Conservation (phyloP, 257 asterid species). For the Primulina eburnea region DNA sequence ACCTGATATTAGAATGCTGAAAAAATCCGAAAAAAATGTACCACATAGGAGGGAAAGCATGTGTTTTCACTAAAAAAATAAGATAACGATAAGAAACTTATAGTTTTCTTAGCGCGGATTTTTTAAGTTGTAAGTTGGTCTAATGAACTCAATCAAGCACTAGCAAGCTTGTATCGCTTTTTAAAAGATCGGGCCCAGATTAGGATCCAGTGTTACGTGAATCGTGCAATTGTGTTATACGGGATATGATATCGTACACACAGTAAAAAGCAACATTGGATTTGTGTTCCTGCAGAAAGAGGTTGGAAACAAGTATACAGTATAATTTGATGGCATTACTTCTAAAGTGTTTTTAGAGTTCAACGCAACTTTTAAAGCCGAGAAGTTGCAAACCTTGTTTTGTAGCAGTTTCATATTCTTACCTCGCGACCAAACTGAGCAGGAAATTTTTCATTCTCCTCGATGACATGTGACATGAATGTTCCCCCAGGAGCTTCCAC, state of each 20-base stretch:
- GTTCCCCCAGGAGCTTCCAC: slow-evolving; percentile 88
- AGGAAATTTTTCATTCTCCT: slow-evolving; percentile 83
- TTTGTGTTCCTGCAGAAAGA: background rate
- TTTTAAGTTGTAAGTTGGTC: background rate
- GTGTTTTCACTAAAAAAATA: background rate
- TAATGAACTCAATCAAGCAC: background rate
- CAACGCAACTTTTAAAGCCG: background rate
- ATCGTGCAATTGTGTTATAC: background rate
- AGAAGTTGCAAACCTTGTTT: slow-evolving; percentile 3
- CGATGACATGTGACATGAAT: slow-evolving; percentile 60
- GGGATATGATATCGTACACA: background rate
- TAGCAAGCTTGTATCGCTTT: slow-evolving; percentile 3
- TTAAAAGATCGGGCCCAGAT: background rate
- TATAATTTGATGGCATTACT: background rate
- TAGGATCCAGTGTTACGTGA: background rate
- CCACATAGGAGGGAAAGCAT: slow-evolving; percentile 1
- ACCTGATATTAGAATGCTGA: slow-evolving; percentile 4
- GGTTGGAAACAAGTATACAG: slow-evolving; percentile 2
- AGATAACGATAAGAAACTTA: background rate
- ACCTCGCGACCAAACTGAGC: slow-evolving; percentile 98
- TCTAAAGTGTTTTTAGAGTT: too few species aligned
- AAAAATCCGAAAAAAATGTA: background rate
- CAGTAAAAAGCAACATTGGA: background rate
- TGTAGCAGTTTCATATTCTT: slow-evolving; percentile 25
- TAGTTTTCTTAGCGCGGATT: background rate